Base-by-base conservation (phyloP, 2,329 filamentous ascomycete species). In the Celoporthe dispersa region DNA sequence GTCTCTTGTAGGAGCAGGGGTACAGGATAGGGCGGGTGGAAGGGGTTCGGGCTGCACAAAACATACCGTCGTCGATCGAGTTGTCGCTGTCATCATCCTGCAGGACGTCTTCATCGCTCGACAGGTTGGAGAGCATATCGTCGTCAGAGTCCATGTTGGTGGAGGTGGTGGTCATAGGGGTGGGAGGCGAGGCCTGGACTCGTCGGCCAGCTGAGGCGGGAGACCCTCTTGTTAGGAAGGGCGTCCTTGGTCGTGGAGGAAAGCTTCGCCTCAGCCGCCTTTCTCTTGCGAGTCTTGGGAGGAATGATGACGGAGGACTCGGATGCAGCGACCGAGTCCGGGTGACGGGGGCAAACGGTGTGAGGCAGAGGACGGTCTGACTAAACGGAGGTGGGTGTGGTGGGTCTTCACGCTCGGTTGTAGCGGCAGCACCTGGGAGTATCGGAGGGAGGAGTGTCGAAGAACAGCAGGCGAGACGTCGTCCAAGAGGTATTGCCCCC, bases 81-180 rank as follows among this genome's bases (percentile, higher is more conserved):
- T 94, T 93, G 68, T 93, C 94, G 33, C 51, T 61, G 75, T 92
- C 94, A 71, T 92, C 90, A 76, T 94, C 92, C 73, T 92, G 87
- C 80, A 91, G 86, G 71, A 93, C 88, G 73, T 92, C 91, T 68
- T 91, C 90, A 57, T 91, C 91, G 78, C 92, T 97, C 57, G 93
- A 95, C 75, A 91, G 86, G 78, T 90, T 90, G 76, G 92, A 97
- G 87, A 96, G 92, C 80, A 94, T 94, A 71, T 98, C 95, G 77
- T 98, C 94, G 76, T 98, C 95, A 11, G 94, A 98, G 83, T 97
- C 94, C 94, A 98, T 98, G 73, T 84, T 88, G 80, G 84, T 83
- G 66, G 82, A 85, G 31, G 78, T 78, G n/a, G 80, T 83, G 64
- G 88, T 90, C 70, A 86, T 80, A 37, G 88, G 86, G 6, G 87